A percentile compares a stretch with the other conserved stretches of the same genome.
These are phyloP conservation scores for Claviceps sp. DNA, from an alignment of 2,329 filamentous ascomycete genomes.

Conservation along the genomic window DNA sequence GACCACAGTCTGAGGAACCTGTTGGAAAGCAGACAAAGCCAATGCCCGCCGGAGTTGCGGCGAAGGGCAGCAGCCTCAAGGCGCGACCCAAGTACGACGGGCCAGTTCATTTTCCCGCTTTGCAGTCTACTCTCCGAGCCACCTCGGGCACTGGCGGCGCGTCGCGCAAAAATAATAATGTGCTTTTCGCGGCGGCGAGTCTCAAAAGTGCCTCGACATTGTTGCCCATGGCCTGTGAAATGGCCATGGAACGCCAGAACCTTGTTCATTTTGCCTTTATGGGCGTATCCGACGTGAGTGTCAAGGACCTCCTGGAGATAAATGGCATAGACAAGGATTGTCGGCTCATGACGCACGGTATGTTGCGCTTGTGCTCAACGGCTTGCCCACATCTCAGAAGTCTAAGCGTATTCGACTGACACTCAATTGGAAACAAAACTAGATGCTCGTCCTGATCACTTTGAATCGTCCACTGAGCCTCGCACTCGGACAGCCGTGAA, in stretches of 20 bases:
- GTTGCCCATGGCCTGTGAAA: conserved; percentile 74
- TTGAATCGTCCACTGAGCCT: conserved; percentile 52
- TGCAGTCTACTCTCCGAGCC: conserved; percentile 49
- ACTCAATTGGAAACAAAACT: not conserved
- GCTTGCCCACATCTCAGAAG: not conserved
- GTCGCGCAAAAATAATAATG: conserved; percentile 46
- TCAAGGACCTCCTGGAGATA: conserved; percentile 57
- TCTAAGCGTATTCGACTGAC: not conserved
- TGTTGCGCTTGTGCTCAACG: not conserved
- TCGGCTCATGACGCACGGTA: conserved; percentile 47
- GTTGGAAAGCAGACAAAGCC: not conserved
- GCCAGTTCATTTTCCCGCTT: conserved; percentile 51
- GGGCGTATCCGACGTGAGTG: conserved; percentile 54
- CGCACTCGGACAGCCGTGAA: conserved; percentile 53
- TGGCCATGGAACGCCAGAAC: conserved; percentile 56
- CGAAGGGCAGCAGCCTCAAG: not conserved
- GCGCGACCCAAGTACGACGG: conserved; percentile 43
- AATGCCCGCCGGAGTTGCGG: no score
- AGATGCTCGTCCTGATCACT: conserved; percentile 68
- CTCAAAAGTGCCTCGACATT: conserved; percentile 59
- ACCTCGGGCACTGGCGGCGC: conserved; percentile 41
- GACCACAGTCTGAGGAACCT: not conserved
- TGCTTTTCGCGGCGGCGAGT: conserved; percentile 68
- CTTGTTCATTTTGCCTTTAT: conserved; percentile 73
- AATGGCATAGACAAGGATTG: conserved; percentile 69